Conservation (phyloP, 1,284 basidiomycete genomes). For the Rhodotorula sp. region DNA sequence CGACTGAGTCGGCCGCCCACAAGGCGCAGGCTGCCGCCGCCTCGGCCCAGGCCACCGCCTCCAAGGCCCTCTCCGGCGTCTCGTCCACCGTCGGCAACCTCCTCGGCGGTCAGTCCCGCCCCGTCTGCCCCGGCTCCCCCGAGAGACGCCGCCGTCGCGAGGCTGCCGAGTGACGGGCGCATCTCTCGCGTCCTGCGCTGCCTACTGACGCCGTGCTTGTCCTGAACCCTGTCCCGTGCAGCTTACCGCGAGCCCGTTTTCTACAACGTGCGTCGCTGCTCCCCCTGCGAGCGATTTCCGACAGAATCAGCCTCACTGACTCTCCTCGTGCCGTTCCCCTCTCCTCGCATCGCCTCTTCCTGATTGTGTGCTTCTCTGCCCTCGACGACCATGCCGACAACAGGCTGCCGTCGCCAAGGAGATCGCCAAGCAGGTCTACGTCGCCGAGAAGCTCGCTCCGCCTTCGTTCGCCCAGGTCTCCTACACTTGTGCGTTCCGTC, state of each 20-base stretch:
- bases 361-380: conserved; percentile 9
- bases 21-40: conserved; percentile 46
- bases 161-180: background rate
- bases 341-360: conserved; percentile 10
- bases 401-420: conserved; percentile 70
- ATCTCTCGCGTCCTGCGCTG: background rate
- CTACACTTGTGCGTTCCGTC: conserved; percentile 53
- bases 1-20: conserved; percentile 15
- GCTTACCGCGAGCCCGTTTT: conserved; percentile 78
- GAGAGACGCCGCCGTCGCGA: background rate
- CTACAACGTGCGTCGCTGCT: conserved; percentile 65
- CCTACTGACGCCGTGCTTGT: too few relatives aligned
- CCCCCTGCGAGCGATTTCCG: too few relatives aligned
- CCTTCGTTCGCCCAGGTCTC: conserved; percentile 69
- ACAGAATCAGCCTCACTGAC: background rate
- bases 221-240: conserved; percentile 47
- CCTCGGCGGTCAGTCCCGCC: conserved; percentile 63
- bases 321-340: background rate
- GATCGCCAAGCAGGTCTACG: conserved; percentile 85
- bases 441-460: conserved; percentile 80
- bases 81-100: conserved; percentile 63
- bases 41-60: conserved; percentile 65
- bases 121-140: background rate
- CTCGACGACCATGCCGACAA: background rate
- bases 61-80: conserved; percentile 63